Conservation (phyloP, 306 rosid genomes). For the Cucumis melo region DNA sequence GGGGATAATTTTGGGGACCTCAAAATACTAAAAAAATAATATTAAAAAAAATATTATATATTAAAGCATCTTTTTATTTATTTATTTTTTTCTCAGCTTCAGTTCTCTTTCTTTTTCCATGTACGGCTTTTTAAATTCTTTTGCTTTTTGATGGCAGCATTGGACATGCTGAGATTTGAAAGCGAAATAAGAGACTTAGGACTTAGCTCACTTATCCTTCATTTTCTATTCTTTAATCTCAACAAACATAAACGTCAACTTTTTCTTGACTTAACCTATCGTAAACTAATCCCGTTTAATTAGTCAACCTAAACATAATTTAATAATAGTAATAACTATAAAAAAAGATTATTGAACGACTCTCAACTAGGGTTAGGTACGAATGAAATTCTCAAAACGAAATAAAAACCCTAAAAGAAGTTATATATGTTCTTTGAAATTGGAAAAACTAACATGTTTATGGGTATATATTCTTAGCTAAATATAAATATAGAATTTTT, state of each 20-base stretch:
- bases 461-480: too few relatives aligned
- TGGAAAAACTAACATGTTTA: not conserved
- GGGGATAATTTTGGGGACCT: constrained; percentile 37
- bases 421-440: too few relatives aligned
- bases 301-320: not conserved
- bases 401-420: too few relatives aligned
- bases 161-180: not conserved
- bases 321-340: too few relatives aligned
- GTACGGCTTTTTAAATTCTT: constrained; percentile 16
- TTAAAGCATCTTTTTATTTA: not conserved
- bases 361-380: too few relatives aligned
- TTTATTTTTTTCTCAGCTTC: not conserved
- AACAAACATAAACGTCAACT: not conserved
- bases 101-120: not conserved
- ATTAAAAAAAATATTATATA: not conserved
- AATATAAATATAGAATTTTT: too few relatives aligned
- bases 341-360: too few relatives aligned
- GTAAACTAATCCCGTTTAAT: not conserved
- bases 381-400: too few relatives aligned
- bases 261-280: not conserved
- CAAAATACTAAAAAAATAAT: not conserved
- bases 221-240: not conserved
- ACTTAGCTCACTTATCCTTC: not conserved
- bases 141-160: not conserved
- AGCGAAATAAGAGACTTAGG: not conserved